Percentiles rank a stretch among this genome's conserved stretches.
Conservation (phyloP, 23 red algal genomes). For the Gracilaria caudata region DNA sequence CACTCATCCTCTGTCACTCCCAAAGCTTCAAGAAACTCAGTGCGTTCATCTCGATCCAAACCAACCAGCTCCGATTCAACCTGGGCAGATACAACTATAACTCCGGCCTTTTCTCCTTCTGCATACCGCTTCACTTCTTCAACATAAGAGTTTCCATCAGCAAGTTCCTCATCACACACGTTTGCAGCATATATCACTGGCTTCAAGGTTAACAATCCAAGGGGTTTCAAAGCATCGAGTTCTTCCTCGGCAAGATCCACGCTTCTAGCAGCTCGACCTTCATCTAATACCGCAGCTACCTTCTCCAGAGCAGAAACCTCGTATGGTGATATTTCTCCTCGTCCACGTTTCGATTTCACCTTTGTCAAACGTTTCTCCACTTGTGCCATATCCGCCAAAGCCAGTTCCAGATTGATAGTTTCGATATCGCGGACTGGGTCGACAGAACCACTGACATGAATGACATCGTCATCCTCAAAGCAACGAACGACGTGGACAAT, state of each 20-base stretch:
- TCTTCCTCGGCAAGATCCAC: constrained; percentile 79
- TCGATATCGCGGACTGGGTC: constrained; percentile 96
- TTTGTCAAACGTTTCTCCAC: constrained; percentile 74
- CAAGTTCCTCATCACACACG: constrained; percentile 82
- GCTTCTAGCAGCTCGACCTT: constrained; percentile 49
- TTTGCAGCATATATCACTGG: constrained; percentile 99
- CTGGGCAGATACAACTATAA: constrained; percentile 91
- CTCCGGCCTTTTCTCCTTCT: constrained; percentile 23
- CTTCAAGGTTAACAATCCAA: constrained; percentile 93
- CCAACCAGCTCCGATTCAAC: constrained; percentile 89
- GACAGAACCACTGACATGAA: constrained; percentile 90
- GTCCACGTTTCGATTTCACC: constrained; percentile 46
- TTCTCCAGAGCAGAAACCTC: constrained; percentile 86
- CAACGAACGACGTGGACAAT: constrained; percentile 98
- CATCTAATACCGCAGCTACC: constrained; percentile 63
- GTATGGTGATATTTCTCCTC: constrained; percentile 1
- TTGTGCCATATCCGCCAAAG: constrained; percentile 90
- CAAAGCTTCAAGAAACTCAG: constrained; percentile 83
- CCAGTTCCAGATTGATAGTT: constrained; percentile 91
- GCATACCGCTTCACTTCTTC: constrained; percentile 75
- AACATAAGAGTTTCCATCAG: constrained; percentile 68
- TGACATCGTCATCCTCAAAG: constrained; percentile 94
- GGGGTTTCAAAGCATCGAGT: constrained; percentile 41
- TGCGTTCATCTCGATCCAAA: constrained; percentile 64
- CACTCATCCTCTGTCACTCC: constrained; percentile 75